Evolutionary conservation across 352 stramenopile genomes (phyloP).

Genomic region (Phytophthora agathidicida): DNA sequence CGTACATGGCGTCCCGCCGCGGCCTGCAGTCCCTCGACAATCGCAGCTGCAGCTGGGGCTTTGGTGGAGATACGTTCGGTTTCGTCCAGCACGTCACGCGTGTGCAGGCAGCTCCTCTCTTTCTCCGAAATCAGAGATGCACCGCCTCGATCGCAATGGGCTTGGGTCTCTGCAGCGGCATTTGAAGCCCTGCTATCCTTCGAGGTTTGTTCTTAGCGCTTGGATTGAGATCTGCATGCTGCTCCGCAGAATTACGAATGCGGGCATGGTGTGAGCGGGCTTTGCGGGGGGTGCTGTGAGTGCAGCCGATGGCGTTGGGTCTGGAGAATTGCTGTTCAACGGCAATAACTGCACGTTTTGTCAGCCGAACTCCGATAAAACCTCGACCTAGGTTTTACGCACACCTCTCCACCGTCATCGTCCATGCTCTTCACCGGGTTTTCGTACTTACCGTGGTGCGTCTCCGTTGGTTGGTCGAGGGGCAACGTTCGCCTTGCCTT

Average conservation of each 20-base stretch:
- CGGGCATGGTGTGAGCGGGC: too few species aligned
- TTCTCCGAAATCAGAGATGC: conserved; percentile 4
- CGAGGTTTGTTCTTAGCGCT: not conserved
- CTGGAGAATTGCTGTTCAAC: conserved; percentile 1
- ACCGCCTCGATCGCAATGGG: too few species aligned
- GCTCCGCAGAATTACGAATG: conserved; percentile 23
- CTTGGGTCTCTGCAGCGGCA: too few species aligned
- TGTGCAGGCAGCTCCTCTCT: not conserved
- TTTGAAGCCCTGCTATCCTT: conserved; percentile 4
- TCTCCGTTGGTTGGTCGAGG: conserved; percentile 40
- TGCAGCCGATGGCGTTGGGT: too few species aligned
- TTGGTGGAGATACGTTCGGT: not conserved
- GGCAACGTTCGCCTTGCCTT: conserved; percentile 15
- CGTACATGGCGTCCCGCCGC: not conserved
- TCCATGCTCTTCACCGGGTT: not conserved
- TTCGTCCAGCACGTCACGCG: conserved; percentile 11
- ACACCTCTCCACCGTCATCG: not conserved
- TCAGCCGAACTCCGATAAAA: too few species aligned
- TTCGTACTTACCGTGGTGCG: conserved; percentile 22
- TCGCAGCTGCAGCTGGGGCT: not conserved
- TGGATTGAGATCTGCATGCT: not conserved
- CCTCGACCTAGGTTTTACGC: conserved; percentile 16
- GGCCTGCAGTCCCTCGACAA: not conserved
- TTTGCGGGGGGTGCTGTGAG: too few species aligned
- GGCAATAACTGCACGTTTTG: too few species aligned